A percentile compares a stretch with the other conserved stretches of the same genome.
phyloP scores from a whole-genome alignment of 2,329 filamentous ascomycete species.

The Lasiodiplodia hormozganensis region DNA sequence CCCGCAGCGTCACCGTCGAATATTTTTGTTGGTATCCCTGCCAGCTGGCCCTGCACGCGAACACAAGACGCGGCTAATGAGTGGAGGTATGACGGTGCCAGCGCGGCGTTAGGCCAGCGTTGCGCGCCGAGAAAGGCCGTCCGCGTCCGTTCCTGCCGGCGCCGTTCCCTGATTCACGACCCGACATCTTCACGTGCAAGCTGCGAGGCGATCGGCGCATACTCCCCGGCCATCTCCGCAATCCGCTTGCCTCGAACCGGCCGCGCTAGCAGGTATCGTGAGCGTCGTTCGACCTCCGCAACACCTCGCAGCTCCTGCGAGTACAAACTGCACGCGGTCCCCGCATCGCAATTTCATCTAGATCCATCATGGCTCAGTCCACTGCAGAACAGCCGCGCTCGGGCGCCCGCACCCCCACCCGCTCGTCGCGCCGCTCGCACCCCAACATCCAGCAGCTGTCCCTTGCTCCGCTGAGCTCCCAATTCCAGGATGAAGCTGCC shows the following conservation, averaged over 20 bases:
- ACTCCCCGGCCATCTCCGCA: conserved; percentile 19
- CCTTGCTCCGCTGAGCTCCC: conserved; percentile 64
- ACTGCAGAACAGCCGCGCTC: conserved; percentile 22
- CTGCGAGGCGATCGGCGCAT: neutral
- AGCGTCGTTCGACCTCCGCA: conserved; percentile 18
- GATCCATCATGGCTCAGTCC: conserved; percentile 22
- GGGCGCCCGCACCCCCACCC: conserved; percentile 26
- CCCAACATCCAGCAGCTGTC: conserved; percentile 66
- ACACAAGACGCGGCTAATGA: conserved; percentile 11
- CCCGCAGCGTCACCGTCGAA: conserved; percentile 11
- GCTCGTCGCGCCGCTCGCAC: conserved; percentile 59
- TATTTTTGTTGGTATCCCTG: conserved; percentile 17
- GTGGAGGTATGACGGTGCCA: conserved; percentile 10
- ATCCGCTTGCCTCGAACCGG: conserved; percentile 15
- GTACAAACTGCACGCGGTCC: conserved; percentile 12
- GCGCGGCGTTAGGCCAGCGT: neutral
- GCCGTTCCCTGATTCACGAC: conserved; percentile 14
- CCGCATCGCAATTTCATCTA: conserved; percentile 11
- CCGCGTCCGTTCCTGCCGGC: conserved; percentile 10
- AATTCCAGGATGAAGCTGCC: conserved; percentile 58
- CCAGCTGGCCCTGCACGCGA: conserved; percentile 5
- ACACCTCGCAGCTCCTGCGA: conserved; percentile 6
- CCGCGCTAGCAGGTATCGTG: conserved; percentile 22
- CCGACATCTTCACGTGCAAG: conserved; percentile 11
- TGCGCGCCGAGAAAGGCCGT: conserved; percentile 17